phyloP scores from a whole-genome alignment of 306 rosid species.

The Prinsepia uniflora region DNA sequence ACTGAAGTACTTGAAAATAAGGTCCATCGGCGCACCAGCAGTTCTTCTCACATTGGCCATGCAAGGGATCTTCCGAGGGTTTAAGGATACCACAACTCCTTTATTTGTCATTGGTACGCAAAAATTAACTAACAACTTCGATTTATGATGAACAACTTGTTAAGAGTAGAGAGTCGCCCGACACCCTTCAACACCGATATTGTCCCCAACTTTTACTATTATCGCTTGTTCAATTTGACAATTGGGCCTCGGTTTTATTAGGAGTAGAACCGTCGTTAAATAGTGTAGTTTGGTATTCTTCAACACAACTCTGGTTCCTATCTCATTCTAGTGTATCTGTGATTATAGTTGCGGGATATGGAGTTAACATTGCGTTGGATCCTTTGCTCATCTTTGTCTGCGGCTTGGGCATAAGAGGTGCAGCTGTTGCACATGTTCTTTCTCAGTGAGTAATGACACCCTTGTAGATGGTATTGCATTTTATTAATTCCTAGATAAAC shows the following conservation, averaged over 20 bases:
- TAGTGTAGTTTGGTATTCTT: too few species aligned
- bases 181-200: too few species aligned
- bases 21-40: constrained; percentile 95
- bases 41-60: constrained; percentile 97
- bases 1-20: constrained; percentile 63
- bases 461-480: background rate
- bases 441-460: constrained; percentile 66
- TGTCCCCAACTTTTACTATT: too few species aligned
- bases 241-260: too few species aligned
- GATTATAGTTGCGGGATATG: constrained; percentile 59
- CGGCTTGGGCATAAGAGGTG: constrained; percentile 78
- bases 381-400: constrained; percentile 74
- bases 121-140: background rate
- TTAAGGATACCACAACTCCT: constrained; percentile 95
- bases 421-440: constrained; percentile 88
- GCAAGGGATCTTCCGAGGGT: constrained; percentile 96
- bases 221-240: too few species aligned
- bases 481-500: background rate
- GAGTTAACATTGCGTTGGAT: constrained; percentile 63
- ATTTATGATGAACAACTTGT: too few species aligned
- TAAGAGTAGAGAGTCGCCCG: too few species aligned
- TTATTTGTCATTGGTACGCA: constrained; percentile 74
- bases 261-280: too few species aligned
- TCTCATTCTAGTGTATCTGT: background rate
- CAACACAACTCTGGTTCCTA: background rate